phyloP scores from a whole-genome alignment of 192 early-diverging fungal genomes.

The Irineochytrium annulatum region DNA sequence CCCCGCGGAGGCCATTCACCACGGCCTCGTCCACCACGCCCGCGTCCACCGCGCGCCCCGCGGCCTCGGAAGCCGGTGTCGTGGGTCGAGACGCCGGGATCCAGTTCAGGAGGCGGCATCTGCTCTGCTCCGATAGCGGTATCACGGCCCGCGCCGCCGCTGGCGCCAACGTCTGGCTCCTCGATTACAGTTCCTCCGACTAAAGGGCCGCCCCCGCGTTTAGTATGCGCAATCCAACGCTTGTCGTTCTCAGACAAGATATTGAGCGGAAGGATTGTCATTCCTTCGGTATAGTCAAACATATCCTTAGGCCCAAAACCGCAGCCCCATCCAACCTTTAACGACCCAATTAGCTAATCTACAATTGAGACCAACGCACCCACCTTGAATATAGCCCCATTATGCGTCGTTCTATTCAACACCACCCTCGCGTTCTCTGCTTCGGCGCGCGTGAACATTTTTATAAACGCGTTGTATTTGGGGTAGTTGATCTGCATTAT shows the following conservation, averaged over 20 bases:
- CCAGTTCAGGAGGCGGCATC: background rate
- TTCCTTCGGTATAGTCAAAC: constrained; percentile 43
- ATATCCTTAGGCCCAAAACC: constrained; percentile 52
- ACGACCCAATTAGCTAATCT: constrained; percentile 2
- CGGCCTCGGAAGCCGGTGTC: background rate
- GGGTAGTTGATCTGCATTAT: constrained; percentile 41
- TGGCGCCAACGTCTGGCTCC: constrained; percentile 43
- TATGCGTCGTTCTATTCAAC: constrained; percentile 23
- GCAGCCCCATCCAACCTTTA: constrained; percentile 51
- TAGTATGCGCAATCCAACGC: constrained; percentile 27
- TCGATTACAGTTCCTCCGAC: constrained; percentile 44
- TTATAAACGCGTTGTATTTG: constrained; percentile 50
- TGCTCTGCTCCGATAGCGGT: background rate
- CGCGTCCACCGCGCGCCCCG: constrained; percentile 1
- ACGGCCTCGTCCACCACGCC: constrained; percentile 7
- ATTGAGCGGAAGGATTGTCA: constrained; percentile 37
- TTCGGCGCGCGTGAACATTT: constrained; percentile 46
- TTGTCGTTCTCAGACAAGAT: constrained; percentile 41
- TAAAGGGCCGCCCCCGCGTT: constrained; percentile 40
- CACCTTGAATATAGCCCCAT: constrained; percentile 39
- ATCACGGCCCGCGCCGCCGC: background rate
- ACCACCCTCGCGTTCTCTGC: constrained; percentile 35
- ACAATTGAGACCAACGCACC: constrained; percentile 5
- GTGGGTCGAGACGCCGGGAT: background rate
- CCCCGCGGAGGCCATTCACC: constrained; percentile 3